Percentiles rank a stretch among this genome's conserved stretches.
Evolutionary conservation across 768 basidiomycete genomes (phyloP).

Genomic region (Pleurotus djamor): DNA sequence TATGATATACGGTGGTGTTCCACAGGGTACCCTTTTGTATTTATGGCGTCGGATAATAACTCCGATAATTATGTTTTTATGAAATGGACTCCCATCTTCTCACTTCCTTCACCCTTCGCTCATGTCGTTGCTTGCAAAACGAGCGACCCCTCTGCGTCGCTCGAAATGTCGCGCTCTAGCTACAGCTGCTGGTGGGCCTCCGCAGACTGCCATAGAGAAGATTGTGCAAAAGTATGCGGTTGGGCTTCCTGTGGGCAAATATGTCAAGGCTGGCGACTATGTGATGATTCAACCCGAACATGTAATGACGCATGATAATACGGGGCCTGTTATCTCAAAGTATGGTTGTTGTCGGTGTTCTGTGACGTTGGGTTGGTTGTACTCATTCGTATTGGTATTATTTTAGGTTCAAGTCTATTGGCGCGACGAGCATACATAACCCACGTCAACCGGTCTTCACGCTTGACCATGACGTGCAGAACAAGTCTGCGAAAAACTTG

Average conservation of each 20-base stretch:
- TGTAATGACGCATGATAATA: constrained; percentile 99
- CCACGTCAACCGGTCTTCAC: constrained; percentile 91
- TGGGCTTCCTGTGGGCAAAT: constrained; percentile 75
- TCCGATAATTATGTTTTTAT: too few relatives aligned
- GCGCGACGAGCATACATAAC: constrained; percentile 80
- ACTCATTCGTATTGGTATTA: background rate
- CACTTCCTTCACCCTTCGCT: background rate
- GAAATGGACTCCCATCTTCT: background rate
- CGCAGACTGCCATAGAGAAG: constrained; percentile 95
- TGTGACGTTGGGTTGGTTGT: background rate
- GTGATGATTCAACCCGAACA: constrained; percentile 99
- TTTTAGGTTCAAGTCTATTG: constrained; percentile 89
- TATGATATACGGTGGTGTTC: too few relatives aligned
- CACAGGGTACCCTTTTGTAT: too few relatives aligned
- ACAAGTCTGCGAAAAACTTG: constrained; percentile 87
- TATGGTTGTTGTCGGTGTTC: constrained; percentile 29
- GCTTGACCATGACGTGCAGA: constrained; percentile 98
- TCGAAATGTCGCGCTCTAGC: constrained; percentile 21
- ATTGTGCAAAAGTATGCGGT: constrained; percentile 97
- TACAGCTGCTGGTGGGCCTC: constrained; percentile 24
- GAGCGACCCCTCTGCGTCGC: background rate
- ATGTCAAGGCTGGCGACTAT: constrained; percentile 95
- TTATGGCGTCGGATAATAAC: too few relatives aligned
- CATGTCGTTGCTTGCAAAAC: constrained; percentile 1
- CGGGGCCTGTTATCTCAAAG: constrained; percentile 98